A percentile compares a stretch with the other conserved stretches of the same genome.
These are phyloP conservation scores for Clitopilus passeckerianus DNA, from an alignment of 768 basidiomycete species.

Conservation along the genomic window DNA sequence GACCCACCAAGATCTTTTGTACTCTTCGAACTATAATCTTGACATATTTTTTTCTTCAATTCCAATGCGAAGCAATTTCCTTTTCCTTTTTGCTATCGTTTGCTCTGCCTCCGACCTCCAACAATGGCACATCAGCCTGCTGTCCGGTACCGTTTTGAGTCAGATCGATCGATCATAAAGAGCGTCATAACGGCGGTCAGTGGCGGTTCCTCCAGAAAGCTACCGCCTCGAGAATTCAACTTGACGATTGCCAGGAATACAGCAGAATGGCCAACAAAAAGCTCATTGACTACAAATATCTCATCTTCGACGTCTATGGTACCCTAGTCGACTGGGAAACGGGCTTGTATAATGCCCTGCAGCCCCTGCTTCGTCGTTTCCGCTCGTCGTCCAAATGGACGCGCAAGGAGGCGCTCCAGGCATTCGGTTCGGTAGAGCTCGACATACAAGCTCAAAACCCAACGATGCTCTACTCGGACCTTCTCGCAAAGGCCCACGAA, in stretches of 20 bases:
- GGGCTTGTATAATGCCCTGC: conserved; percentile 51
- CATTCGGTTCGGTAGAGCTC: conserved; percentile 48
- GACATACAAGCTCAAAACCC: conserved; percentile 57
- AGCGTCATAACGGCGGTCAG: neutral
- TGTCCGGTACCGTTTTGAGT: neutral
- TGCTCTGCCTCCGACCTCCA: too few species aligned
- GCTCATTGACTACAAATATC: conserved; percentile 42
- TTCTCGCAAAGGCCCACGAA: conserved; percentile 47
- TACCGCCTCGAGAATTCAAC: neutral
- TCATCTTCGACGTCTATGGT: conserved; percentile 76
- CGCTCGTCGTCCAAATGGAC: conserved; percentile 37
- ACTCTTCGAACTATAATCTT: too few species aligned
- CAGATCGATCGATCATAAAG: neutral
- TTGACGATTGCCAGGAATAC: neutral
- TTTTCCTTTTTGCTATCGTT: too few species aligned
- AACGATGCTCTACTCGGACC: conserved; percentile 52
- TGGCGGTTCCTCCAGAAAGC: neutral
- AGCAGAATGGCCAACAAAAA: conserved; percentile 10
- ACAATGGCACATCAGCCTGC: neutral
- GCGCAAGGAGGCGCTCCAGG: conserved; percentile 44
- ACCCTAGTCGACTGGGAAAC: conserved; percentile 79
- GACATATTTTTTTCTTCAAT: too few species aligned
- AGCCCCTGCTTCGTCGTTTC: conserved; percentile 44
- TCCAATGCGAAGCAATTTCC: too few species aligned
- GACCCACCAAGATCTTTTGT: too few species aligned